Evolutionary conservation across 139 green algal genomes (phyloP).

Genomic region (Ettlia oleoabundans): DNA sequence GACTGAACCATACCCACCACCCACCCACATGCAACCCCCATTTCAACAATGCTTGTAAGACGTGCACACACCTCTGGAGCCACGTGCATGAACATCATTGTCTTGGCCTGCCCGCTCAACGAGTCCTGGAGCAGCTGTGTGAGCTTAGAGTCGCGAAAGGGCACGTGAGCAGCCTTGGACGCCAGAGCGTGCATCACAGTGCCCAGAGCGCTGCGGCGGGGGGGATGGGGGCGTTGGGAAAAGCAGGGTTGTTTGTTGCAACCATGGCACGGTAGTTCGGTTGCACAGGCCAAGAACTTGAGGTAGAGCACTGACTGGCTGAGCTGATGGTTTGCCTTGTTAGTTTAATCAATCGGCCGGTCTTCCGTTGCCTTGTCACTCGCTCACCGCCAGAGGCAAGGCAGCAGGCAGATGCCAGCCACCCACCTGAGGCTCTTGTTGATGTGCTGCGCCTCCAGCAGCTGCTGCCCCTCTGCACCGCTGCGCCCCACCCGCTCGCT

Average conservation of each 20-base stretch:
- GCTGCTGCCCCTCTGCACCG: constrained; percentile 76
- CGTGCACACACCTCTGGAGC: constrained; percentile 66
- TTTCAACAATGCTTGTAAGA: not conserved
- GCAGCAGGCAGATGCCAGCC: not conserved
- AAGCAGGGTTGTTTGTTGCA: not conserved
- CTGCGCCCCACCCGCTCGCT: constrained; percentile 87
- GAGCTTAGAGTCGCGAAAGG: constrained; percentile 93
- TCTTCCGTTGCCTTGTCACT: too few species aligned
- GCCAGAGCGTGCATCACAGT: constrained; percentile 85
- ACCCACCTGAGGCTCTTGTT: constrained; percentile 77
- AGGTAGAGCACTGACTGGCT: too few species aligned
- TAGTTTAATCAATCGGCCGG: too few species aligned
- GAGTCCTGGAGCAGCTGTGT: constrained; percentile 91
- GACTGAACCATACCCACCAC: too few species aligned
- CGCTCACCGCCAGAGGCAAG: not conserved
- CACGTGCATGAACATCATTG: constrained; percentile 96
- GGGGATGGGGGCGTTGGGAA: not conserved
- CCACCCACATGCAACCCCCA: too few species aligned
- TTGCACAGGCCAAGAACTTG: too few species aligned
- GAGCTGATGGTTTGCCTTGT: too few species aligned
- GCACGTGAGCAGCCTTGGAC: constrained; percentile 75
- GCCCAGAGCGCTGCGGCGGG: constrained; percentile 26
- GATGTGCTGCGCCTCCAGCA: constrained; percentile 95
- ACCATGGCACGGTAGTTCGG: too few species aligned
- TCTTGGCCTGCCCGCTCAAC: constrained; percentile 84